These are phyloP conservation scores for Boletus sensibilis DNA, from an alignment of 768 basidiomycete genomes.

Conservation along the genomic window DNA sequence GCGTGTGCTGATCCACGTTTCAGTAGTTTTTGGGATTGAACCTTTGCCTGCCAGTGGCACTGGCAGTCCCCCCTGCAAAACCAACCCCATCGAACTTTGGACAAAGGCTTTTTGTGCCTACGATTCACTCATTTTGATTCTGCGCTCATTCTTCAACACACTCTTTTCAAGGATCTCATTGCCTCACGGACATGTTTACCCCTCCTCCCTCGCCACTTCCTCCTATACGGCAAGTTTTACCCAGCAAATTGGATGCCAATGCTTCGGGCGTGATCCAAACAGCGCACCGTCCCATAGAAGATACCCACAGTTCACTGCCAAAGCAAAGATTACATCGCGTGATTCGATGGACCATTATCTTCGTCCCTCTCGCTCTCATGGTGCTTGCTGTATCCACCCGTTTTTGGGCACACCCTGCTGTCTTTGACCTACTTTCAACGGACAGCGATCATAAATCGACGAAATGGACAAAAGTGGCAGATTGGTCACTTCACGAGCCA, in stretches of 20 bases:
- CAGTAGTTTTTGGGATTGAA: constrained; percentile 4
- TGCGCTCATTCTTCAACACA: constrained; percentile 32
- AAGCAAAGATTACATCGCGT: constrained; percentile 39
- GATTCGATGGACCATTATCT: constrained; percentile 49
- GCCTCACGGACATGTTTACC: constrained; percentile 36
- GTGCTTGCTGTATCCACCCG: constrained; percentile 52
- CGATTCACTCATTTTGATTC: constrained; percentile 11
- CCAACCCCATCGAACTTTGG: neutral
- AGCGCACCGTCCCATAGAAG: neutral
- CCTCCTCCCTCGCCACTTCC: constrained; percentile 44
- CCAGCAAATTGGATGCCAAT: neutral
- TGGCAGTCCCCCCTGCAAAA: neutral
- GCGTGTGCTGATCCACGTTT: constrained; percentile 7
- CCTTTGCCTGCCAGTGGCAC: neutral
- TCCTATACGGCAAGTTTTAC: constrained; percentile 8
- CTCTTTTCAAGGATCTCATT: constrained; percentile 20
- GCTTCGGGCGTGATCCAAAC: constrained; percentile 5
- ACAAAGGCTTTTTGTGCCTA: constrained; percentile 11
- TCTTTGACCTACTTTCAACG: constrained; percentile 42
- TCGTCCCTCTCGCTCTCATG: constrained; percentile 56
- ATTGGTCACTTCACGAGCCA: constrained; percentile 45
- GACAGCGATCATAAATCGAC: constrained; percentile 31
- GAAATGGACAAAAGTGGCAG: constrained; percentile 26
- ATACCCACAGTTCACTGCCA: constrained; percentile 13
- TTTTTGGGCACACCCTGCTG: constrained; percentile 48